A percentile compares a stretch with the other conserved stretches of the same genome.
Evolutionary conservation across 176 grass and related monocot species (phyloP).

Genomic region (Musa acuminata): DNA sequence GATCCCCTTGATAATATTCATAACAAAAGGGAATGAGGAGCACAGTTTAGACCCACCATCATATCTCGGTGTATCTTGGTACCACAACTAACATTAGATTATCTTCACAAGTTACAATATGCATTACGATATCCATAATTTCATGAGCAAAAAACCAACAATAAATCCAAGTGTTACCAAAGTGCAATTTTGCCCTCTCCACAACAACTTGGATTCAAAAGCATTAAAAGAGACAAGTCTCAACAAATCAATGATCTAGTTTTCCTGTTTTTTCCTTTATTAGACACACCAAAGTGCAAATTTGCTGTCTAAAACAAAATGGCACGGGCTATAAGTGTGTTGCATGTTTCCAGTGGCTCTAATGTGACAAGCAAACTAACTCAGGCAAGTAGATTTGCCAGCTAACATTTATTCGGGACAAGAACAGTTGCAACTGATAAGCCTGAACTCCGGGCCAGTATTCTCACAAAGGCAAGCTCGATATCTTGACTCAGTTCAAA

Average conservation of each 20-base stretch:
- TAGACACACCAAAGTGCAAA: background rate
- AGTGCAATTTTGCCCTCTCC: background rate
- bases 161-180: background rate
- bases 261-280: background rate
- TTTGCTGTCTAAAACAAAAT: background rate
- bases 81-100: background rate
- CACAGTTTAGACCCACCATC: background rate
- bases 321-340: background rate
- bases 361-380: background rate
- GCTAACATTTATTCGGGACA: background rate
- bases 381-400: background rate
- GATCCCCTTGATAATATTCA: background rate
- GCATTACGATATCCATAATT: background rate
- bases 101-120: background rate
- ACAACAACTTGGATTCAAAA: background rate
- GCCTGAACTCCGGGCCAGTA: background rate
- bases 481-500: background rate
- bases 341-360: background rate
- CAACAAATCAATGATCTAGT: background rate
- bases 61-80: background rate
- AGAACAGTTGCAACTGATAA: background rate
- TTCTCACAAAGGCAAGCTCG: background rate
- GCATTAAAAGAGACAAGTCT: background rate
- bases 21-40: background rate
- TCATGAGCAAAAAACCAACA: background rate